Evolutionary conservation across 805 yeast genomes (phyloP), one percentile per base, ranked within the genome.

Genomic region (Saccharomycopsis amapae): DNA sequence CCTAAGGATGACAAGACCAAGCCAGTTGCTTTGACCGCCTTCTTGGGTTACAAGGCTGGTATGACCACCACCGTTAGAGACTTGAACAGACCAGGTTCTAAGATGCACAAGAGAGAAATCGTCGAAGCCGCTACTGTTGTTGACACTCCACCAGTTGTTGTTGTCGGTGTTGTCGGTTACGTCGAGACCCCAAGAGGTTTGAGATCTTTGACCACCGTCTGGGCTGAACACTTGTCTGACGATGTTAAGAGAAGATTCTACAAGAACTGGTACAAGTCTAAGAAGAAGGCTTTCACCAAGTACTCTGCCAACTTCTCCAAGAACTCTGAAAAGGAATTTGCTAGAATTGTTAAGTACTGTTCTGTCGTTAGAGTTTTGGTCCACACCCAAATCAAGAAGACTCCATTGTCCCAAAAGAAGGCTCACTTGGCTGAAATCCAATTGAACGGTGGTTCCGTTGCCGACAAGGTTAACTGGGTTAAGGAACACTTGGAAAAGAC

Each of bases 251-350:
- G 98, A 82, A 87, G 97, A 81, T 93, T 93, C 96, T 93, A 93
- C 96, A 93, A 89, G 87, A 93, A 90, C 96, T 93, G 98, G 98
- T 93, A 86, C 96, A 89, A 89, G 83, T 83, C 96, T 63, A 93
- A 93, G 90, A 93, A 93, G 96, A 89, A 89, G 90, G 98, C 98
- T 67, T 93, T 93, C 94, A 85, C 97, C 85, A 89, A 90, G 78
- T 93, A 93, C 87, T 84, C 97, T 72, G 84, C 93, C 73, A 90
- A 93, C 81, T 90, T 89, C 84, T 85, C 97, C 63, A 78, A 80
- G 69, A 85, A 80, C 67, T 88, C 87, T 68, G 94, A 84, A 73
- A 84, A 85, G 70, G 97, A 93, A 78, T 81, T 93, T 69, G 97
- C 96, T 68, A 89, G 97, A 82, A 88, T 93, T 75, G 77, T 77